Evolutionary conservation across 2,329 filamentous ascomycete genomes (phyloP).

Genomic region (Thielaviopsis populi): DNA sequence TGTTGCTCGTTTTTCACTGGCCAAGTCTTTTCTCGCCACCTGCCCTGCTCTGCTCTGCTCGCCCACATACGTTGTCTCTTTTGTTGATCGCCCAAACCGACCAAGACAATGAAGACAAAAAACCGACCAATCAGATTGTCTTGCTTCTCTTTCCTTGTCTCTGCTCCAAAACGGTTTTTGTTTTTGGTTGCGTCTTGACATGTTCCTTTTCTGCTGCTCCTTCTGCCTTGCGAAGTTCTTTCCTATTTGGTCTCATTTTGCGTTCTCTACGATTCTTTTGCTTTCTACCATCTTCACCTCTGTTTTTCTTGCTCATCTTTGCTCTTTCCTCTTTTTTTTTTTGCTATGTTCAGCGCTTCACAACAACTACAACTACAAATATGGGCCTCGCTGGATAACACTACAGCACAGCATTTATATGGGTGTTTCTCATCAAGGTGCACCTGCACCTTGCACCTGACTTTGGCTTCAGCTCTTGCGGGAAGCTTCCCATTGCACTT

Average conservation of each 20-base stretch:
- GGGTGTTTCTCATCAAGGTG: not conserved
- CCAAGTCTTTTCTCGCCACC: not conserved
- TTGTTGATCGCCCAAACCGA: not conserved
- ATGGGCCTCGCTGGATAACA: not conserved
- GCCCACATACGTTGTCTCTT: not conserved
- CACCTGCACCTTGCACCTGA: not conserved
- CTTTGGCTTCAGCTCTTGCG: not conserved
- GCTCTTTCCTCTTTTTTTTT: not conserved
- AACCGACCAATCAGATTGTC: not conserved
- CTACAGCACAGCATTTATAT: slow-evolving; percentile 1
- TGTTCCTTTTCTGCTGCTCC: not conserved
- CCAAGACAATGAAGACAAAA: not conserved
- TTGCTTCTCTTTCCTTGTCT: not conserved
- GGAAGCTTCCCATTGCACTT: not conserved
- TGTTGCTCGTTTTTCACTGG: not conserved
- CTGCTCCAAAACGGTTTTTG: not conserved
- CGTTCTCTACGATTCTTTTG: not conserved
- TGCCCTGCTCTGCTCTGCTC: too few relatives aligned
- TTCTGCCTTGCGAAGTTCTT: not conserved
- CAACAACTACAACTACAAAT: not conserved
- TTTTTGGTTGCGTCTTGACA: not conserved
- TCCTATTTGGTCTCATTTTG: not conserved
- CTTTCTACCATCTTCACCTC: not conserved
- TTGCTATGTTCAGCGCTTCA: not conserved
- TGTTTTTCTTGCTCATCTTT: not conserved